phyloP scores from a whole-genome alignment of 371 early-diverging fungal genomes.

The Actinomucor elegans region DNA sequence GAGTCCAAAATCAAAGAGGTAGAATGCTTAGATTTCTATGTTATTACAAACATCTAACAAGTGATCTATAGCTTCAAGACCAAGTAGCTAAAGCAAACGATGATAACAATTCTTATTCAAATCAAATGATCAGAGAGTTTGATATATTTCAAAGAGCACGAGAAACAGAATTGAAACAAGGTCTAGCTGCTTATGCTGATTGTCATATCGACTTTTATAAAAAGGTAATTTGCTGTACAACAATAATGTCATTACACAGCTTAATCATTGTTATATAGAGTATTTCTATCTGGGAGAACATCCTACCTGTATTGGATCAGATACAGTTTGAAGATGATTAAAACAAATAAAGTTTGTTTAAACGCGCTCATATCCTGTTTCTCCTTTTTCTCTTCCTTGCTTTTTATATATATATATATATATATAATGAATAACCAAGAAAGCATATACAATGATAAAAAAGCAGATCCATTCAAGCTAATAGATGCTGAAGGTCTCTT shows the following conservation, averaged over 20 bases:
- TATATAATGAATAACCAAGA: neutral
- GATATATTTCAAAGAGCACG: slow-evolving; percentile 78
- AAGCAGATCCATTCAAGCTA: slow-evolving; percentile 8
- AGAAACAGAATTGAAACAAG: slow-evolving; percentile 75
- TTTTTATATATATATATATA: neutral
- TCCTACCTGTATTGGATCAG: slow-evolving; percentile 36
- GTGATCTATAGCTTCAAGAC: no score
- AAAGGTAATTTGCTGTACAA: no score
- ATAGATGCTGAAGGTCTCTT: neutral
- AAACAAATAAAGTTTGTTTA: neutral
- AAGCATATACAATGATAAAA: neutral
- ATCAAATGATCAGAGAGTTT: slow-evolving; percentile 79
- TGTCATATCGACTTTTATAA: slow-evolving; percentile 83
- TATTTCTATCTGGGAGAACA: slow-evolving; percentile 44
- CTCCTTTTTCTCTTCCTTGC: neutral
- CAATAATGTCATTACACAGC: neutral
- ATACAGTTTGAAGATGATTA: slow-evolving; percentile 24
- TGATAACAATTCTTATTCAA: slow-evolving; percentile 71
- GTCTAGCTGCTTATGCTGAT: slow-evolving; percentile 71
- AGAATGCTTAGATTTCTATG: no score
- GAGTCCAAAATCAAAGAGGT: slow-evolving; percentile 68
- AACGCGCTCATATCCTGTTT: neutral
- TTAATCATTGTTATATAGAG: slow-evolving; percentile 20
- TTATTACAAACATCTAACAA: no score
- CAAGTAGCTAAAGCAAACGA: slow-evolving; percentile 75